Conservation (phyloP, 345 rosid genomes). For the Excoecaria cochinchinensis region DNA sequence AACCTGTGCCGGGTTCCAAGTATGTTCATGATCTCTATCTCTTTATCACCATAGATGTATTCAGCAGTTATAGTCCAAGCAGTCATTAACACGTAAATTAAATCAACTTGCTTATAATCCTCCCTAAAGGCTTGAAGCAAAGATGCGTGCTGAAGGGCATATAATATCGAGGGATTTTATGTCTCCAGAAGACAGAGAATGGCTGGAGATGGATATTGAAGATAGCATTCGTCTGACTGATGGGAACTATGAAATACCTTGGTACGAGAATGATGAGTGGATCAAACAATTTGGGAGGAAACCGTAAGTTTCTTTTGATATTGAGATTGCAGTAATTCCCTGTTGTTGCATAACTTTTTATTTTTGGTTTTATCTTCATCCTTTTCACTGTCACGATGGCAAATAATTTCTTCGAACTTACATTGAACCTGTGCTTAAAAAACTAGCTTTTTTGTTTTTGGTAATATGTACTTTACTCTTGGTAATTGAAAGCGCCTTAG, state of each 20-base stretch:
- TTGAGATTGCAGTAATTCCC: background rate
- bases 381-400: background rate
- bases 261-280: slow-evolving; percentile 78
- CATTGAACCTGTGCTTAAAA: background rate
- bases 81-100: background rate
- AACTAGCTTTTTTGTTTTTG: background rate
- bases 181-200: slow-evolving; percentile 82
- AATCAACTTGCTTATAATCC: slow-evolving; percentile 13
- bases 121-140: slow-evolving; percentile 71
- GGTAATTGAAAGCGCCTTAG: background rate
- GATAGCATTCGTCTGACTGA: slow-evolving; percentile 56
- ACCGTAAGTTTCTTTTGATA: slow-evolving; percentile 59
- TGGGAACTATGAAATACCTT: slow-evolving; percentile 58
- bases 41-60: background rate
- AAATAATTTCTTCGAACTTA: background rate
- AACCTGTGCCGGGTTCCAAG: slow-evolving; percentile 96
- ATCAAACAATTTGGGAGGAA: slow-evolving; percentile 63
- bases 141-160: slow-evolving; percentile 91
- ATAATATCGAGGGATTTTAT: slow-evolving; percentile 73
- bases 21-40: slow-evolving; percentile 35
- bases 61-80: background rate
- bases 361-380: slow-evolving; percentile 4
- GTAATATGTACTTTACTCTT: background rate
- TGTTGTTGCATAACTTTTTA: background rate
- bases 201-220: slow-evolving; percentile 96